Base-by-base conservation (phyloP, 2,329 filamentous ascomycete genomes). In the Fusarium sp. region DNA sequence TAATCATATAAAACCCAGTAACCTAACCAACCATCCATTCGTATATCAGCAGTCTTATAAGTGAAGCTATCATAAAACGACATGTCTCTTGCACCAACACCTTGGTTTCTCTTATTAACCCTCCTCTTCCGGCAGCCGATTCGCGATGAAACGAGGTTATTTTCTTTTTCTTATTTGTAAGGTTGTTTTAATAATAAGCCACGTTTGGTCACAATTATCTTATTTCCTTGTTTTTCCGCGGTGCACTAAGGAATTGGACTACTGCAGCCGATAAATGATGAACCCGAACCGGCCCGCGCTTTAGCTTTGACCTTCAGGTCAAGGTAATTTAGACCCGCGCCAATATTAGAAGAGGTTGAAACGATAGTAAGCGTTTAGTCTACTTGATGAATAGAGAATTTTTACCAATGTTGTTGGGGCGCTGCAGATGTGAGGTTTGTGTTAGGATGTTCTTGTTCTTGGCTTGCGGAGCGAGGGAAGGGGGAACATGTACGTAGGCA, bases 261-360 rank as follows among this genome's bases (percentile, higher is more conserved):
- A 50, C 23, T 50, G 47, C 31, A 26, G 23, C 47, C 47, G 47
- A 50, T 15, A 47, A 47, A 47, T 47, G 45, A 34, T 12, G 9
- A 47, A 41, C 38, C n/a, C 18, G 23, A 45, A 50, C 33, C 47
- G 34, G 34, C 33, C 47, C 34, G 34, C 23, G 15, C 15, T 30
- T 44, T 38, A 45, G 42, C 41, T 49, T 36, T 26, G 31, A 26
- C 20, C 20, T 20, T 9, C 20, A 23, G 23, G 23, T 23, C 16
- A 28, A 28, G 16, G 20, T 11, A 13, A 28, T 44, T n/a, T 18
- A 6, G 3, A 37, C 34, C 34, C 8, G 34, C 15, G 7, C 34
- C 15, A 13, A 8, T n/a, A 16, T n/a, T 9, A 7, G 15, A 8
- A 37, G 15, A 37, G 16, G 15, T 4, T 30, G 30, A 8, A 37